These are phyloP conservation scores for Avicennia marina DNA, from an alignment of 257 asterid species.

Conservation along the genomic window DNA sequence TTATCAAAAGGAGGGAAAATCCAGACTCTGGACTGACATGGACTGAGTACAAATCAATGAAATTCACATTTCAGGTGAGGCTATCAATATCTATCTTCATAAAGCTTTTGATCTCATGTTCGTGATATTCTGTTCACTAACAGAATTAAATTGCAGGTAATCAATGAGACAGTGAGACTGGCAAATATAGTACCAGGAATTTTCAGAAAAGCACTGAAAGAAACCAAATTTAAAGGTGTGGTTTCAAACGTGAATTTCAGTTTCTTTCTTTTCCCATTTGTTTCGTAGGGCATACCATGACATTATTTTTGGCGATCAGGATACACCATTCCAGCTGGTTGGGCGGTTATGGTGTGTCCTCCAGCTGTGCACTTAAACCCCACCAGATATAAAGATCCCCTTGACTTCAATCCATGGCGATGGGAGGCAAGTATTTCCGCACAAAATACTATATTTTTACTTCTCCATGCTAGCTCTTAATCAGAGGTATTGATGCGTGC, in stretches of 20 bases:
- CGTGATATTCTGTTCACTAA: conserved; percentile 10
- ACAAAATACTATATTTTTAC: not conserved
- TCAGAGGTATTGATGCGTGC: conserved; percentile 14
- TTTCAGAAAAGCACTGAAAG: conserved; percentile 71
- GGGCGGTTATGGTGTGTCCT: conserved; percentile 95
- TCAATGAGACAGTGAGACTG: conserved; percentile 83
- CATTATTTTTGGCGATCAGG: conserved; percentile 38
- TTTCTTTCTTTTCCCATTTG: not conserved
- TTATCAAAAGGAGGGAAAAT: conserved; percentile 52
- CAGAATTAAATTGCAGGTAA: conserved; percentile 43
- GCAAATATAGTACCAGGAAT: conserved; percentile 91
- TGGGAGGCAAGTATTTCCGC: conserved; percentile 59
- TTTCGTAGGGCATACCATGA: conserved; percentile 15
- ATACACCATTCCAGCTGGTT: conserved; percentile 85
- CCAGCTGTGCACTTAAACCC: conserved; percentile 91
- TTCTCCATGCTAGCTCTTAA: not conserved
- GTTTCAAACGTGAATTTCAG: not conserved
- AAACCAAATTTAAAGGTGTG: conserved; percentile 66
- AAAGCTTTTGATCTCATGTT: not conserved
- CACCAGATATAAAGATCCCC: conserved; percentile 62
- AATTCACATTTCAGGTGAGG: conserved; percentile 72
- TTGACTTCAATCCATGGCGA: conserved; percentile 85
- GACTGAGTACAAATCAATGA: conserved; percentile 85
- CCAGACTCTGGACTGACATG: conserved; percentile 69
- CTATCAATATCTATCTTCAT: not conserved